Evolutionary conservation across 495 filamentous ascomycete genomes (phyloP), one percentile per base, ranked within the genome.

Genomic region (Trichoderma orchidacearum): DNA sequence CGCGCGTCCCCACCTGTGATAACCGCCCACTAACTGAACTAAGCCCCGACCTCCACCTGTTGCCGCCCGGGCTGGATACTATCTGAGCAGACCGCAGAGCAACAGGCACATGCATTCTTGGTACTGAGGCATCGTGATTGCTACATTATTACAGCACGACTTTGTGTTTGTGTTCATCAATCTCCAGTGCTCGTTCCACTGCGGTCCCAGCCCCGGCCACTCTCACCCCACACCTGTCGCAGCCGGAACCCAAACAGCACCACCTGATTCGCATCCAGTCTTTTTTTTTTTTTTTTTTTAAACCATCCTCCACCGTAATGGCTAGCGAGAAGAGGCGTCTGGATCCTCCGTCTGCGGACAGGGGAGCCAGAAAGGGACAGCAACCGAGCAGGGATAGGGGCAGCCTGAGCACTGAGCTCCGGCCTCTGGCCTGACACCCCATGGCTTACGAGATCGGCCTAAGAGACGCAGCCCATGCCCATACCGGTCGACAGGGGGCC

Each of bases 221-320:
- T 48, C 27, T 48, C 41, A 18, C 41, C 23, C 18, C 41, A 48
- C 41, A 25, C 41, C 41, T 48, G 41, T 48, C 41, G 41, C 41
- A 48, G 41, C 41, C 41, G 41, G 41, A 48, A 41, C 12, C 18
- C 41, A 18, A 48, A 48, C 41, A 18, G 27, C 41, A 48, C 41
- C 41, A 48, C 41, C 41, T 48, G 41, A 48, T 48, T 48, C 41
- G 41, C 41, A 48, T 48, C 41, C 41, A 48, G 41, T 48, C 41
- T 48, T 48, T 25, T 23, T 8, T 27, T n/a, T n/a, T n/a, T n/a
- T n/a, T n/a, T n/a, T n/a, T n/a, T n/a, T n/a, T n/a, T n/a, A n/a
- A n/a, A n/a, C n/a, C n/a, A 25, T 25, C 41, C 41, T 48, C 41
- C 41, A 48, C 41, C 41, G 41, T 13, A 48, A 48, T 48, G 41